phyloP scores from a whole-genome alignment of 495 filamentous ascomycete genomes.

The Talaromyces liani region DNA sequence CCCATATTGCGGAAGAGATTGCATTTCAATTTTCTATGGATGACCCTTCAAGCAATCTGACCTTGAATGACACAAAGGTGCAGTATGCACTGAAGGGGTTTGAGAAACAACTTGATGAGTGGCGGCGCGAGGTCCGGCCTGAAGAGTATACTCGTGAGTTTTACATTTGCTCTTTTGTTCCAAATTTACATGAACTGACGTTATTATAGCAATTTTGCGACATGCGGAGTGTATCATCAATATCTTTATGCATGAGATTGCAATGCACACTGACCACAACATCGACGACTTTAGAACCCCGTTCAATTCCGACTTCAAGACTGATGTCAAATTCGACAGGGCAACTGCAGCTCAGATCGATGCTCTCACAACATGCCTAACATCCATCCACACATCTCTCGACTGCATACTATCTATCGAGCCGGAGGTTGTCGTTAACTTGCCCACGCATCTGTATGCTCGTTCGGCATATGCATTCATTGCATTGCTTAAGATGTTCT shows the following conservation, averaged over 20 bases:
- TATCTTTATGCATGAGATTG: constrained; percentile 83
- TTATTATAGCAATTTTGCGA: neutral
- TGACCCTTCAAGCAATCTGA: constrained; percentile 51
- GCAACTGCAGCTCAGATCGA: constrained; percentile 50
- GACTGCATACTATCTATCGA: constrained; percentile 59
- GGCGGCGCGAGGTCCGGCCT: constrained; percentile 46
- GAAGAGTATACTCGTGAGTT: constrained; percentile 30
- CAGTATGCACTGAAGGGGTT: constrained; percentile 70
- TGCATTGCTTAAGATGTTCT: constrained; percentile 84
- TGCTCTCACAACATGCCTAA: constrained; percentile 64
- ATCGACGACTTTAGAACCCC: constrained; percentile 52
- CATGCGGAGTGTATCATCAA: constrained; percentile 40
- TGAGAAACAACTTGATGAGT: constrained; percentile 66
- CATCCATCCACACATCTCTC: constrained; percentile 65
- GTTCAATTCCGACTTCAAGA: constrained; percentile 27
- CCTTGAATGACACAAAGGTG: constrained; percentile 67
- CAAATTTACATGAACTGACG: neutral
- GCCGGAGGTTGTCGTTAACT: constrained; percentile 50
- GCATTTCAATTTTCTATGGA: constrained; percentile 66
- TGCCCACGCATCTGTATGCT: constrained; percentile 73
- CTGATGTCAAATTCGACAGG: constrained; percentile 31
- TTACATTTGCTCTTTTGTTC: neutral
- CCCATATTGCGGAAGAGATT: constrained; percentile 66
- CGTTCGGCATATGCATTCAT: constrained; percentile 76
- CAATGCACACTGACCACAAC: constrained; percentile 65